A percentile compares a stretch with the other conserved stretches of the same genome.
phyloP scores from a whole-genome alignment of 331 rosid species.

The Saraca asoca region DNA sequence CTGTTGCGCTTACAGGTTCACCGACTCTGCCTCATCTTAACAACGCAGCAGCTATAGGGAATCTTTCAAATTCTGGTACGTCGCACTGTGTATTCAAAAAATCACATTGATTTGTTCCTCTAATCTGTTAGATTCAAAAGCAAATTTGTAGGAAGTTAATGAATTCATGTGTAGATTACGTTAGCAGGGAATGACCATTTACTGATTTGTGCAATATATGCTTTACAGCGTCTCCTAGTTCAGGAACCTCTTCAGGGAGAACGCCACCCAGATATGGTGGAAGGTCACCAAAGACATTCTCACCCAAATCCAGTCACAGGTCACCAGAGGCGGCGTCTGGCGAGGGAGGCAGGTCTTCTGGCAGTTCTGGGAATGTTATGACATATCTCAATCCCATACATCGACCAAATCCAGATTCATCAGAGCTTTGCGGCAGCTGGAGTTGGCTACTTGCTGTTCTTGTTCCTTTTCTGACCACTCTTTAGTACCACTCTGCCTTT shows the following conservation, averaged over 20 bases:
- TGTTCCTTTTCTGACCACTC: constrained; percentile 2
- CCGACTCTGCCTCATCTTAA: too few species aligned
- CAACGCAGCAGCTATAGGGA: too few species aligned
- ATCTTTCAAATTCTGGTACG: too few species aligned
- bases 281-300: neutral
- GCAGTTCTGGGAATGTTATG: neutral
- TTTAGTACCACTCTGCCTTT: neutral
- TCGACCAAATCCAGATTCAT: constrained; percentile 7
- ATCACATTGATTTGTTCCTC: too few species aligned
- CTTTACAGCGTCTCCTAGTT: neutral
- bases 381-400: neutral
- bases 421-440: neutral
- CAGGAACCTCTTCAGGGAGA: neutral
- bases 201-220: neutral
- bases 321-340: neutral
- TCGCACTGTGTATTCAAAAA: too few species aligned
- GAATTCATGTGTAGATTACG: neutral
- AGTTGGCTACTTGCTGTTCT: constrained; percentile 29
- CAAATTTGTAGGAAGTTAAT: neutral
- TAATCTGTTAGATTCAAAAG: neutral
- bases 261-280: neutral
- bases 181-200: too few species aligned
- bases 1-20: too few species aligned
- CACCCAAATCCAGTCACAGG: neutral
- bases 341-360: neutral